Conservation (phyloP, 768 basidiomycete genomes). For the Suillus bovinus region DNA sequence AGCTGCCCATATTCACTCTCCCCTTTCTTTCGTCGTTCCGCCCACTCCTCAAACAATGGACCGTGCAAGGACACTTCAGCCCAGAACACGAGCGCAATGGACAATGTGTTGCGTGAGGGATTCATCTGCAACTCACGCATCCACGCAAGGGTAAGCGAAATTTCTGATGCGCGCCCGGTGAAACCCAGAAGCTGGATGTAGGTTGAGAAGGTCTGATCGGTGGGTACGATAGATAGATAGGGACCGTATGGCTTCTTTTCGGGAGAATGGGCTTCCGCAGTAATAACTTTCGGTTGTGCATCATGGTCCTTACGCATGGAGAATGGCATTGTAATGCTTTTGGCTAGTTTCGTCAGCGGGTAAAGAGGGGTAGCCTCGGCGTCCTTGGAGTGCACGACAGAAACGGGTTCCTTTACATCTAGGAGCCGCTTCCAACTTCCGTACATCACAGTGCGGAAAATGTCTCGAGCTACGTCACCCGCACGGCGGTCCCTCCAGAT, state of each 20-base stretch:
- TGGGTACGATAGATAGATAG: slow-evolving; percentile 47
- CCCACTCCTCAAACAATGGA: slow-evolving; percentile 53
- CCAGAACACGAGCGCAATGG: slow-evolving; percentile 68
- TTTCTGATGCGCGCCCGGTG: slow-evolving; percentile 50
- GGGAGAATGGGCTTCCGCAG: neutral
- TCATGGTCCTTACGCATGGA: slow-evolving; percentile 6
- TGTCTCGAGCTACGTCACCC: slow-evolving; percentile 45
- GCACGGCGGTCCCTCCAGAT: slow-evolving; percentile 50
- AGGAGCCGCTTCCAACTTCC: slow-evolving; percentile 53
- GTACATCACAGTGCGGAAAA: slow-evolving; percentile 59
- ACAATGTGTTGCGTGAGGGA: slow-evolving; percentile 58
- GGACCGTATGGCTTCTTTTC: slow-evolving; percentile 13
- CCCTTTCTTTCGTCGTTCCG: slow-evolving; percentile 34
- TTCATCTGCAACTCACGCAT: slow-evolving; percentile 59
- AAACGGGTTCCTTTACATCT: slow-evolving; percentile 38
- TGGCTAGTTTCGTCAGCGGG: slow-evolving; percentile 31
- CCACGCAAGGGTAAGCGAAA: slow-evolving; percentile 71
- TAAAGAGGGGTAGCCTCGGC: slow-evolving; percentile 20
- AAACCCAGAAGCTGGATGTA: slow-evolving; percentile 65
- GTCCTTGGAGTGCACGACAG: slow-evolving; percentile 29
- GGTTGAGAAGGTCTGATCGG: slow-evolving; percentile 51
- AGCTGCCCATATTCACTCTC: slow-evolving; percentile 45
- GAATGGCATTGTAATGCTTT: slow-evolving; percentile 23
- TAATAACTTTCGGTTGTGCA: neutral
- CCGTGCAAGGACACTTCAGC: slow-evolving; percentile 65